phyloP scores from a whole-genome alignment of 345 rosid genomes.

The Populus davidiana region DNA sequence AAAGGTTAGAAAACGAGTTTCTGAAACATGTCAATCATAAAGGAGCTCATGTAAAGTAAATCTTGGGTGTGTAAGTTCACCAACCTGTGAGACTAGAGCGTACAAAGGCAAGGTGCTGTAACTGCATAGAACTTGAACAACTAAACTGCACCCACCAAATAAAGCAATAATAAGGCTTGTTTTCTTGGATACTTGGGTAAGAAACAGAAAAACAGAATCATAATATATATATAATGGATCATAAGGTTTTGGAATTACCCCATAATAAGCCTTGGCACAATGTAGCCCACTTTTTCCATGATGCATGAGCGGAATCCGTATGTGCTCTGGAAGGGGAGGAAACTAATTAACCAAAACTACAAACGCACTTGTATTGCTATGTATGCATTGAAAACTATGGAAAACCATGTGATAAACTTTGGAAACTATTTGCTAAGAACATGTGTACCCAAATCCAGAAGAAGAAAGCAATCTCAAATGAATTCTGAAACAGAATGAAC shows the following conservation, averaged over 20 bases:
- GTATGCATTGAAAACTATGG: not conserved
- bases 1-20: not conserved
- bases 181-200: not conserved
- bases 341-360: no score
- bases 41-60: not conserved
- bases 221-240: not conserved
- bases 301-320: slow-evolving; percentile 83
- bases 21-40: not conserved
- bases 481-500: slow-evolving; percentile 33
- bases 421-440: not conserved
- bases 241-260: slow-evolving; percentile 43
- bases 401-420: no score
- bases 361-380: not conserved
- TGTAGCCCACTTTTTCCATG: slow-evolving; percentile 58
- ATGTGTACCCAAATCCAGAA: slow-evolving; percentile 30
- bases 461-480: slow-evolving; percentile 35
- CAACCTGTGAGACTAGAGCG: slow-evolving; percentile 71
- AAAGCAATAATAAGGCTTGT: not conserved
- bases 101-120: slow-evolving; percentile 81
- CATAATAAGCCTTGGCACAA: slow-evolving; percentile 68
- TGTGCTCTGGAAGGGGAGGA: slow-evolving; percentile 37
- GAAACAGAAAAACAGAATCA: not conserved
- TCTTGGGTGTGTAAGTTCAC: not conserved
- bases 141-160: slow-evolving; percentile 41
- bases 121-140: slow-evolving; percentile 87